Conservation (phyloP, 495 filamentous ascomycete genomes). For the Letharia columbiana region DNA sequence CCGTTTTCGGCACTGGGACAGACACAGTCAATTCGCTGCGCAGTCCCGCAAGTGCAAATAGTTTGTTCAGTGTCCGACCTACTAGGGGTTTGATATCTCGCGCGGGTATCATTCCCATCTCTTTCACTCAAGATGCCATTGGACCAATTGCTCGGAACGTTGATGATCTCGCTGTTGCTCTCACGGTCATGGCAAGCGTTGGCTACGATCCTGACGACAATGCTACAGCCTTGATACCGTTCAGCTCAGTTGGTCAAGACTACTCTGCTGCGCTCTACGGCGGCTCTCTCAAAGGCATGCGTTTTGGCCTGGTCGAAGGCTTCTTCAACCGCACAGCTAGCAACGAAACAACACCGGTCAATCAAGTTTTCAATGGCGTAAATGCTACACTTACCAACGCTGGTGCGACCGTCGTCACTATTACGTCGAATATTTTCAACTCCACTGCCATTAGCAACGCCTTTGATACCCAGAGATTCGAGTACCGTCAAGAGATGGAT, state of each 20-base stretch:
- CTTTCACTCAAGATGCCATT: constrained; percentile 51
- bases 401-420: constrained; percentile 37
- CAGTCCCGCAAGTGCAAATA: constrained; percentile 54
- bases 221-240: constrained; percentile 34
- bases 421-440: constrained; percentile 45
- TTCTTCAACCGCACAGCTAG: constrained; percentile 38
- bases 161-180: constrained; percentile 44
- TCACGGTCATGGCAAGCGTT: constrained; percentile 49
- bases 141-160: constrained; percentile 51
- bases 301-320: constrained; percentile 41
- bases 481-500: constrained; percentile 46
- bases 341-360: constrained; percentile 47
- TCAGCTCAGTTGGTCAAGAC: constrained; percentile 31
- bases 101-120: constrained; percentile 50
- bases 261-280: constrained; percentile 34
- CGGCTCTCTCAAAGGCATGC: constrained; percentile 34
- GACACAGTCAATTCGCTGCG: constrained; percentile 58
- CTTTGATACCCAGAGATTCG: constrained; percentile 50
- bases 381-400: constrained; percentile 30
- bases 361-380: constrained; percentile 35
- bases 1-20: constrained; percentile 49
- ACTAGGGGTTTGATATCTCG: constrained; percentile 47
- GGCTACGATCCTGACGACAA: constrained; percentile 40
- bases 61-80: constrained; percentile 52
- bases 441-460: constrained; percentile 34